Base-by-base conservation (phyloP, 176 grass and related monocot genomes). In the Bonia amplexicaulis region DNA sequence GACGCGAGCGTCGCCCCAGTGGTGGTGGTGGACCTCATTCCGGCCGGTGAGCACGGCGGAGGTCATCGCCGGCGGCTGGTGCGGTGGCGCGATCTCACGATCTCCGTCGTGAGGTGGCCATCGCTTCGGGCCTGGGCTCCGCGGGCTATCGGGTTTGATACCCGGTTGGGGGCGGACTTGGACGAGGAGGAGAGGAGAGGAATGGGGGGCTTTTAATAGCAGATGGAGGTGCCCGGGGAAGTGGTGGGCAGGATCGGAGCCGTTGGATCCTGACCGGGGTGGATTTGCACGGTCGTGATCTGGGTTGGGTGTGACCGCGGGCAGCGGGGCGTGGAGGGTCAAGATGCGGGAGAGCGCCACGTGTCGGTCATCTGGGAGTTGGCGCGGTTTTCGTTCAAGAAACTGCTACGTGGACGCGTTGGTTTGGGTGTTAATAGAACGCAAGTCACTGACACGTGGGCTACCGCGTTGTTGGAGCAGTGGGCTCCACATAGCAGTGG, bases 21-120 rank as follows among this genome's bases (percentile, higher is more conserved):
- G 77, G 87, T 68, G 86, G 71, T 74, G 76, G 71, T 90, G 87
- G 54, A 93, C 89, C 88, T 98, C 93, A 88, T 91, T 91, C 76
- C 73, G 87, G 73, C 92, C 87, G 72, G 93, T 83, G 66, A 98
- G 82, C 65, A 98, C 78, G 40, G 91, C 93, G 26, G 95, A 98
- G 66, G 95, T 85, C 95, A 98, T 98, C 69, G 70, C 78, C 91
- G 82, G 42, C 80, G 27, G 20, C 44, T 6, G 4, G 1, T 2
- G 44, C 49, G 61, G 51, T 20, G 63, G 45, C 73, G 79, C 41
- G 70, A 81, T 70, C 78, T 90, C 44, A 85, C 82, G 52, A 62
- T 64, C 73, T 71, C 71, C 77, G 62, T 35, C 33, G 35, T 35
- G 44, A 6, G 42, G 14, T 7, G 42, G 54, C 6, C 83, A 90